Conservation (phyloP, 1,284 basidiomycete genomes). For the Ceratobasidium theobromae region DNA sequence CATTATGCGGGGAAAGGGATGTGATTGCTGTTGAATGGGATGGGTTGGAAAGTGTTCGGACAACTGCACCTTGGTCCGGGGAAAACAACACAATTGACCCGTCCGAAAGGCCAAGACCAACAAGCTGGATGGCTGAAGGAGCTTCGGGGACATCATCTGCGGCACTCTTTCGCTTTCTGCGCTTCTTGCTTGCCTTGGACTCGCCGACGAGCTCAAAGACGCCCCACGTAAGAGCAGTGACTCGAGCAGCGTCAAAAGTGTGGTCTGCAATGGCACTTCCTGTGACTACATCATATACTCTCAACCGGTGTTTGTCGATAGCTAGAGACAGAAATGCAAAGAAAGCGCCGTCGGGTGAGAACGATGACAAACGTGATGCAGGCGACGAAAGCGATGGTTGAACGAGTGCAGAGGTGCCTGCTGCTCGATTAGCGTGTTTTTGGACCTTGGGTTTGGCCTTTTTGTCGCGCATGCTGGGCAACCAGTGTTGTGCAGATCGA, state of each 20-base stretch:
- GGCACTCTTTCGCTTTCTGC: slow-evolving; percentile 29
- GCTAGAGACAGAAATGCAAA: slow-evolving; percentile 69
- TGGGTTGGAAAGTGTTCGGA: slow-evolving; percentile 55
- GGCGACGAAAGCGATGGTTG: slow-evolving; percentile 58
- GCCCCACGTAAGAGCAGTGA: slow-evolving; percentile 58
- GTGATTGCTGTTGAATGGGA: slow-evolving; percentile 54
- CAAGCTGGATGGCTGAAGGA: slow-evolving; percentile 14
- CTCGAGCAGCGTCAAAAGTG: slow-evolving; percentile 57
- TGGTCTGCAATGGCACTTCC: slow-evolving; percentile 60
- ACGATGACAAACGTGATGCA: slow-evolving; percentile 56
- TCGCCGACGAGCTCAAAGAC: slow-evolving; percentile 44
- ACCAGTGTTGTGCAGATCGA: slow-evolving; percentile 28
- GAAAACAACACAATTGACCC: slow-evolving; percentile 34
- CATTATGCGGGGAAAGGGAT: slow-evolving; percentile 40
- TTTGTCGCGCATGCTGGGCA: slow-evolving; percentile 32
- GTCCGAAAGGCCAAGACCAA: slow-evolving; percentile 33
- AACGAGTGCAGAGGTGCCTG: slow-evolving; percentile 59
- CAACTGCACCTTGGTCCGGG: slow-evolving; percentile 46
- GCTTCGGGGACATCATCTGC: background rate
- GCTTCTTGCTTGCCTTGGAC: slow-evolving; percentile 38
- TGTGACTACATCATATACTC: slow-evolving; percentile 62
- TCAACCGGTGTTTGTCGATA: slow-evolving; percentile 71
- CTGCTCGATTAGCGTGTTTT: slow-evolving; percentile 49
- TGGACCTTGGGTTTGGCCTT: slow-evolving; percentile 38
- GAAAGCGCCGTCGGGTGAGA: slow-evolving; percentile 59